Evolutionary conservation across 1,139 yeast species (phyloP).

Genomic region (Meyerozyma athensensis): DNA sequence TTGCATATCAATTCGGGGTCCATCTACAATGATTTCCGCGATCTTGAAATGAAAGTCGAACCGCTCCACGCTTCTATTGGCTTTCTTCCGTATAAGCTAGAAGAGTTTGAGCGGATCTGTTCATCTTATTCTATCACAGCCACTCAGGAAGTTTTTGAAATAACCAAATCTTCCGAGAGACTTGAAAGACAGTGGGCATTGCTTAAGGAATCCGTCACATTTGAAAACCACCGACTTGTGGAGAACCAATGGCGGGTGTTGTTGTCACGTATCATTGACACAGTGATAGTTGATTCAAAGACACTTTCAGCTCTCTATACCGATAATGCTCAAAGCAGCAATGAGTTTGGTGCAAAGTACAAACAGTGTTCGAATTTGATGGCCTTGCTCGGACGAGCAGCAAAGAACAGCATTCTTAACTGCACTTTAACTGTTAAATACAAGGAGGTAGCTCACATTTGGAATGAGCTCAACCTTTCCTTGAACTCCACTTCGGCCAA

Average conservation of each 20-base stretch:
- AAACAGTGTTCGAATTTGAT: slow-evolving; percentile 33
- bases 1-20: not conserved
- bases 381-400: slow-evolving; percentile 28
- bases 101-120: slow-evolving; percentile 30
- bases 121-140: not conserved
- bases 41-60: slow-evolving; percentile 30
- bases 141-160: not conserved
- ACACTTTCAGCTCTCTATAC: not conserved
- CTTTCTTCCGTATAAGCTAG: slow-evolving; percentile 52
- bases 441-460: slow-evolving; percentile 21
- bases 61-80: slow-evolving; percentile 60
- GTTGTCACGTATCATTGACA: not conserved
- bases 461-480: slow-evolving; percentile 27
- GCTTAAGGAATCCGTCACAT: slow-evolving; percentile 4
- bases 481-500: slow-evolving; percentile 6
- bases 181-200: not conserved
- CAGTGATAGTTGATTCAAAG: not conserved
- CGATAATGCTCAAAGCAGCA: slow-evolving; percentile 1
- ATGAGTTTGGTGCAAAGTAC: slow-evolving; percentile 19
- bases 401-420: slow-evolving; percentile 21
- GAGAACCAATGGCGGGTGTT: not conserved
- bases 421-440: slow-evolving; percentile 13
- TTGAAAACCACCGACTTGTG: not conserved
- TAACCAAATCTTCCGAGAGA: not conserved
- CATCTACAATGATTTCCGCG: slow-evolving; percentile 7